phyloP scores from a whole-genome alignment of 2,329 filamentous ascomycete genomes.

The Fusarium staphyleae region DNA sequence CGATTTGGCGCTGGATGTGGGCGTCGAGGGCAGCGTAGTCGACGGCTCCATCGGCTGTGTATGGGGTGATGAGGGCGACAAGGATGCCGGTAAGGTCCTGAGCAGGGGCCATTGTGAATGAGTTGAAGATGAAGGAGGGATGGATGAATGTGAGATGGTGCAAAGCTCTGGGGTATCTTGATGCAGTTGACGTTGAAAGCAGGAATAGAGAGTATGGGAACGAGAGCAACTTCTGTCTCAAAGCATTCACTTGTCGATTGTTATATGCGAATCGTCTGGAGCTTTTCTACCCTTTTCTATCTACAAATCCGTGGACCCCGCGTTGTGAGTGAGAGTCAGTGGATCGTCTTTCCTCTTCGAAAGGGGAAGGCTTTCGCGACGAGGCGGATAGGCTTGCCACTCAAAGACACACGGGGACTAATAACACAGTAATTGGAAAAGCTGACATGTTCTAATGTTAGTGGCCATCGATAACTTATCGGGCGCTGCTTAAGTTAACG shows the following conservation, averaged over 20 bases:
- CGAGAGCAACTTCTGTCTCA: neutral
- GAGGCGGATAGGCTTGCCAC: constrained; percentile 16
- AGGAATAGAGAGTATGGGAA: neutral
- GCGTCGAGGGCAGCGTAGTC: constrained; percentile 44
- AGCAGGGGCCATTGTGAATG: constrained; percentile 27
- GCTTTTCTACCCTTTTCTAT: neutral
- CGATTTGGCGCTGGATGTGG: constrained; percentile 55
- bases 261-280: constrained; percentile 16
- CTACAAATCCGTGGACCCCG: constrained; percentile 21
- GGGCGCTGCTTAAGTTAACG: no score
- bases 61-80: constrained; percentile 58
- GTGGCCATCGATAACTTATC: no score
- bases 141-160: neutral
- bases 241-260: constrained; percentile 1
- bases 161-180: neutral
- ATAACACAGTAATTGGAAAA: neutral
- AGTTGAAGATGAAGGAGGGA: neutral
- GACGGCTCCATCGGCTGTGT: constrained; percentile 52
- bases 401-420: neutral
- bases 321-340: constrained; percentile 13
- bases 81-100: constrained; percentile 51
- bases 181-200: neutral
- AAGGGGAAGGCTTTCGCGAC: constrained; percentile 39
- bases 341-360: constrained; percentile 1
- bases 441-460: no score